Evolutionary conservation across 2,329 filamentous ascomycete species (phyloP).

Genomic region (Colletotrichum liriopes): DNA sequence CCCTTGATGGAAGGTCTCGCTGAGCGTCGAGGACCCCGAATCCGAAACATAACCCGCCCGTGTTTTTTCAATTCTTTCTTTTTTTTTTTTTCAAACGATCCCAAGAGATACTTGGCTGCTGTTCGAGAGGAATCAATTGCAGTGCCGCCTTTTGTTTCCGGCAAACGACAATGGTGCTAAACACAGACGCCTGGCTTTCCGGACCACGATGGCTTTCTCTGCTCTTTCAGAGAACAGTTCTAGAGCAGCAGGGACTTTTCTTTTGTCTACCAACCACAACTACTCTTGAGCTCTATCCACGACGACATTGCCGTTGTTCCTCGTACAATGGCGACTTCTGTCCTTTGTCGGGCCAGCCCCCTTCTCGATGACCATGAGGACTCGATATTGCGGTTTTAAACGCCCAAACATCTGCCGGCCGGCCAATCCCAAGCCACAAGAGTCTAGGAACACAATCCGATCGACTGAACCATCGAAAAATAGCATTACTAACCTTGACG

Average conservation of each 20-base stretch:
- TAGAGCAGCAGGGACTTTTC: background rate
- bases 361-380: background rate
- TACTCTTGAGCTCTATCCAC: background rate
- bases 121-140: background rate
- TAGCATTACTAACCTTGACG: background rate
- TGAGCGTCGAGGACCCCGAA: background rate
- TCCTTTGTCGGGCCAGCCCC: background rate
- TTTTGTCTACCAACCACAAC: background rate
- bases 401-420: background rate
- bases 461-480: background rate
- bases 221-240: background rate
- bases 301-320: too few species aligned
- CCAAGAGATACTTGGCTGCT: too few species aligned
- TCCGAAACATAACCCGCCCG: too few species aligned
- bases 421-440: background rate
- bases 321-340: background rate
- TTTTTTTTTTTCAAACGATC: too few species aligned
- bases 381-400: constrained; percentile 1
- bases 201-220: background rate
- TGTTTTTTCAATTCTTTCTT: too few species aligned
- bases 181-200: background rate
- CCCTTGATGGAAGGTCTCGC: background rate
- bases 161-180: background rate
- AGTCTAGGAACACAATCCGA: background rate
- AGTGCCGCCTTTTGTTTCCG: background rate